Conservation (phyloP, 73 alveolate genomes). For the Tetrahymena borealis region DNA sequence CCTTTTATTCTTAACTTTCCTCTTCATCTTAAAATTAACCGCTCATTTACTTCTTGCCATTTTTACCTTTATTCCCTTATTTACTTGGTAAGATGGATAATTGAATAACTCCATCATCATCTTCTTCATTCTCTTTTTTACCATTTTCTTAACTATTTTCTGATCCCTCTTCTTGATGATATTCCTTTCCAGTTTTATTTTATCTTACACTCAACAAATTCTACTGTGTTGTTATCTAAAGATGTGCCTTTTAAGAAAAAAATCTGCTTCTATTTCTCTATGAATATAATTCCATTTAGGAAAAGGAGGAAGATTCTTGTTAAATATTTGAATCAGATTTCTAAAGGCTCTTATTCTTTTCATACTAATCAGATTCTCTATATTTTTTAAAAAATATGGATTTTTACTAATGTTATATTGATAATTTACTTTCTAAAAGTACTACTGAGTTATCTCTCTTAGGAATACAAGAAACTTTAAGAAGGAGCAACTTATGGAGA, state of each 20-base stretch:
- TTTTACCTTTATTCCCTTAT: neutral
- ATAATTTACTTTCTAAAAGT: too few relatives aligned
- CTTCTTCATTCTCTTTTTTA: neutral
- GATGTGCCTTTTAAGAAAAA: neutral
- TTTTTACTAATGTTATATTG: too few relatives aligned
- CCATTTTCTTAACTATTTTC: neutral
- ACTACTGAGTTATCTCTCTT: too few relatives aligned
- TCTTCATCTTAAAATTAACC: neutral
- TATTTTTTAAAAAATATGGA: too few relatives aligned
- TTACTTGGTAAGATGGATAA: neutral
- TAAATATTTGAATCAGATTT: too few relatives aligned
- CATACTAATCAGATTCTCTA: too few relatives aligned
- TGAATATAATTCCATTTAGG: neutral
- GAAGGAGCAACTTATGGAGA: too few relatives aligned
- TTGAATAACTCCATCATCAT: neutral
- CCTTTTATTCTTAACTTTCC: neutral
- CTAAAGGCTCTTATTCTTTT: too few relatives aligned
- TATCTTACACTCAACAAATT: neutral
- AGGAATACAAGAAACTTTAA: too few relatives aligned
- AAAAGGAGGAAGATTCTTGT: neutral
- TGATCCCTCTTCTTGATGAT: too few relatives aligned
- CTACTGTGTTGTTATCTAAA: neutral
- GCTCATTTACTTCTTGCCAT: neutral
- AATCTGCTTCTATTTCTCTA: neutral
- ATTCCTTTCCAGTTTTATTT: too few relatives aligned